Evolutionary conservation across 2,329 filamentous ascomycete genomes (phyloP).

Genomic region (Chrysosporium keratinophilum): DNA sequence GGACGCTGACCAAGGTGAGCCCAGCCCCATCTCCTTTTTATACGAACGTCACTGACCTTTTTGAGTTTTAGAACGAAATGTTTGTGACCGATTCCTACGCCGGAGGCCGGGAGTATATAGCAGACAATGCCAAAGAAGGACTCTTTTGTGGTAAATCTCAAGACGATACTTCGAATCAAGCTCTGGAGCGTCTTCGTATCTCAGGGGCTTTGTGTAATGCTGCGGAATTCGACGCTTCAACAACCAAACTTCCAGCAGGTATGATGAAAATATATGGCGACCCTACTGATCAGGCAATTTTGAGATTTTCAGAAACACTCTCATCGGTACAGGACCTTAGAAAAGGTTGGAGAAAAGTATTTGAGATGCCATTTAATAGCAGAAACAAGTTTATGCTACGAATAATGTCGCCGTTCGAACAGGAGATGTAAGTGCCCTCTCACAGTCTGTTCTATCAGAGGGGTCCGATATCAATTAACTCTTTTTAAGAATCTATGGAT

Average conservation of each 20-base stretch:
- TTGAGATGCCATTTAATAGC: slow-evolving; percentile 65
- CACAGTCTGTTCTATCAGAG: neutral
- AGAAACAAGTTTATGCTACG: slow-evolving; percentile 76
- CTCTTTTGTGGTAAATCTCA: slow-evolving; percentile 19
- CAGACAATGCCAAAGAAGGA: slow-evolving; percentile 44
- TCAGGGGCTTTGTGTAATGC: slow-evolving; percentile 62
- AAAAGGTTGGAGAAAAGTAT: slow-evolving; percentile 54
- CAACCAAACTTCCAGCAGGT: slow-evolving; percentile 47
- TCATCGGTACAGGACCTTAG: slow-evolving; percentile 51
- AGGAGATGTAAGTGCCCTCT: slow-evolving; percentile 23
- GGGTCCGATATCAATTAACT: slow-evolving; percentile 1
- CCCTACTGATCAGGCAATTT: slow-evolving; percentile 63
- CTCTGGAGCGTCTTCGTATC: slow-evolving; percentile 50
- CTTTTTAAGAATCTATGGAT: slow-evolving; percentile 46
- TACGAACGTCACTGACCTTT: neutral
- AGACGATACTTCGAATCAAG: slow-evolving; percentile 24
- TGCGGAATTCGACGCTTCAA: slow-evolving; percentile 61
- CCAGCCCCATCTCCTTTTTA: neutral
- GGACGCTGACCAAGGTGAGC: slow-evolving; percentile 35
- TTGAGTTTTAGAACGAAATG: slow-evolving; percentile 52
- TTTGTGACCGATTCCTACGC: slow-evolving; percentile 58
- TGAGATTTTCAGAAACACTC: slow-evolving; percentile 59
- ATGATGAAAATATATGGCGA: slow-evolving; percentile 61
- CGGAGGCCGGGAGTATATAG: slow-evolving; percentile 43
- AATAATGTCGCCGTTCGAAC: slow-evolving; percentile 38